Evolutionary conservation across 2,329 filamentous ascomycete species (phyloP).

Genomic region (Sarocladium oryzae): DNA sequence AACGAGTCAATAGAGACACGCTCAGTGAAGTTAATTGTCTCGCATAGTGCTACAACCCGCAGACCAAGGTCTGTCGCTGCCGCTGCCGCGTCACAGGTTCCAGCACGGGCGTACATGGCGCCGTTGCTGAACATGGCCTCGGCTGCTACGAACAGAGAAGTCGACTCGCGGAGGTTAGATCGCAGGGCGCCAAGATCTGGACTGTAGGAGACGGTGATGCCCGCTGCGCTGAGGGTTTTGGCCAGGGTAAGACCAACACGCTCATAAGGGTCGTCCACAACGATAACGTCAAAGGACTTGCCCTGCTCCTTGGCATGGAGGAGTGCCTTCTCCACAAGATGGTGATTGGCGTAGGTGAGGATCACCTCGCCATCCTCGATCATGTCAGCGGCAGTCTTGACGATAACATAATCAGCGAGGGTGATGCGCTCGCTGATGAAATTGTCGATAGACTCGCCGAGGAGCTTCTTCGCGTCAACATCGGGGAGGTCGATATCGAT

Average conservation of each 20-base stretch:
- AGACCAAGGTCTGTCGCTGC: constrained; percentile 69
- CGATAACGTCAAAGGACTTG: constrained; percentile 73
- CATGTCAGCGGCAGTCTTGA: constrained; percentile 65
- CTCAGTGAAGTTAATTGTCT: constrained; percentile 87
- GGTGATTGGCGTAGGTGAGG: constrained; percentile 80
- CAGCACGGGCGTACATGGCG: constrained; percentile 77
- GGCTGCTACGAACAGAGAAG: constrained; percentile 79
- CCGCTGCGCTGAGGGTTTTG: constrained; percentile 58
- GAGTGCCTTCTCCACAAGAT: constrained; percentile 77
- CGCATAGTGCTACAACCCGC: constrained; percentile 83
- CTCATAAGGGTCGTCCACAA: constrained; percentile 66
- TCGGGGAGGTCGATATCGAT: constrained; percentile 84
- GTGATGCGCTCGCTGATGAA: constrained; percentile 89
- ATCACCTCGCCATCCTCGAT: constrained; percentile 74
- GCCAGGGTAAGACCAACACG: constrained; percentile 54
- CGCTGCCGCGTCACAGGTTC: constrained; percentile 82
- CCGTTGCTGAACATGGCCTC: constrained; percentile 97
- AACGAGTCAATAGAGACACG: constrained; percentile 87
- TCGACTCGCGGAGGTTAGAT: constrained; percentile 59
- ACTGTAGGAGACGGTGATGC: constrained; percentile 73
- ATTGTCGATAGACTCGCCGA: constrained; percentile 76
- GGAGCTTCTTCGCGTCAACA: constrained; percentile 68
- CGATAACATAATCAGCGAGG: constrained; percentile 80
- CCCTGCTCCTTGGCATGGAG: constrained; percentile 64
- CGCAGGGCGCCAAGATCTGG: constrained; percentile 69